A percentile compares a stretch with the other conserved stretches of the same genome.
Evolutionary conservation across 1,284 basidiomycete species (phyloP).

Genomic region (Fomitopsis pinicola): DNA sequence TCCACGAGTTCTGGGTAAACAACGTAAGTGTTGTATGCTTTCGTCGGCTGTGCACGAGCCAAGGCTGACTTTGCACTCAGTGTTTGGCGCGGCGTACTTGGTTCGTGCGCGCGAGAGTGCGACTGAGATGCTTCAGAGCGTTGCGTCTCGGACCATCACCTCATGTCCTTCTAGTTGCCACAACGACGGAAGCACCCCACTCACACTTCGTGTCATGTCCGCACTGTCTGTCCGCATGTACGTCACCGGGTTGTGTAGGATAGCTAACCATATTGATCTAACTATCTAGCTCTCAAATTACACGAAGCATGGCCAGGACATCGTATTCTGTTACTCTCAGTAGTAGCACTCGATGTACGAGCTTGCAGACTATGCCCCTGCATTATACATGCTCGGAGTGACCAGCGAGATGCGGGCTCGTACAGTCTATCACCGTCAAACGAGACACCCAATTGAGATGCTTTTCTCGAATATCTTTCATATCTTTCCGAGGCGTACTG

Average conservation of each 20-base stretch:
- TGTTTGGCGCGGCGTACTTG: conserved; percentile 3
- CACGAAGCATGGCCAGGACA: no score
- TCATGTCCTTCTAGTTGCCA: background rate
- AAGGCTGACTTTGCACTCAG: conserved; percentile 6
- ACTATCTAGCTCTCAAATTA: no score
- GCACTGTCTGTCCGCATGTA: background rate
- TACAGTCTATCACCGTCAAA: background rate
- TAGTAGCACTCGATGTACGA: no score
- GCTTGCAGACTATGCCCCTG: no score
- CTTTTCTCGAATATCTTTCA: no score
- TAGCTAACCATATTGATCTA: no score
- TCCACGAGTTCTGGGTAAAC: conserved; percentile 21
- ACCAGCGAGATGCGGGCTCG: no score
- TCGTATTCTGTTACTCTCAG: no score
- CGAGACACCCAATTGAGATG: no score
- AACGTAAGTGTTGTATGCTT: conserved; percentile 14
- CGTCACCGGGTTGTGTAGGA: background rate
- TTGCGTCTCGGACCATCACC: background rate
- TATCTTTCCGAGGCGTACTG: no score
- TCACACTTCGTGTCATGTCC: conserved; percentile 1
- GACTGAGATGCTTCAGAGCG: background rate
- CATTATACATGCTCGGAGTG: no score
- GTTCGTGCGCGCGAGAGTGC: background rate
- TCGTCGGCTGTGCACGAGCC: background rate
- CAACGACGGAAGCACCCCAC: background rate